phyloP scores from a whole-genome alignment of 1,284 basidiomycete genomes.

The Bjerkandera adusta region DNA sequence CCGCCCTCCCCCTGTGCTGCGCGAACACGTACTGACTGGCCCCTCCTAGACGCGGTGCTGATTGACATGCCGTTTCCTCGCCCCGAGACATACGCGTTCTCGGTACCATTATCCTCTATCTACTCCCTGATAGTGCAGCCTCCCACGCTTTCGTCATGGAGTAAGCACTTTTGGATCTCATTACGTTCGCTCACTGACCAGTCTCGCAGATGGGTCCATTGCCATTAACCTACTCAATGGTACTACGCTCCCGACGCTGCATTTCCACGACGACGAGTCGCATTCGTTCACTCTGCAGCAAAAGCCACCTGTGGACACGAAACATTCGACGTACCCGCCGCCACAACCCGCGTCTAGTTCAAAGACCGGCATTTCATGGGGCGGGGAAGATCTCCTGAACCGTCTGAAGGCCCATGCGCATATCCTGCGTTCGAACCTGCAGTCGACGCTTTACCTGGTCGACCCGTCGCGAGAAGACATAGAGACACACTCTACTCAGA shows the following conservation, averaged over 20 bases:
- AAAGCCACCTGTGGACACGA: constrained; percentile 31
- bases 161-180: constrained; percentile 45
- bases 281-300: constrained; percentile 66
- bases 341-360: constrained; percentile 45
- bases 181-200: constrained; percentile 10
- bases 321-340: constrained; percentile 60
- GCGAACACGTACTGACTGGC: constrained; percentile 11
- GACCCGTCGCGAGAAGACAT: constrained; percentile 91
- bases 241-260: constrained; percentile 84
- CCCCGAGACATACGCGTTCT: constrained; percentile 93
- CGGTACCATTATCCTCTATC: constrained; percentile 83
- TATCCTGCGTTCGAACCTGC: constrained; percentile 75
- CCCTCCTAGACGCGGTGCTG: constrained; percentile 62
- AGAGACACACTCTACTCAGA: constrained; percentile 81
- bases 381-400: constrained; percentile 82
- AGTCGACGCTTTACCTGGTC: constrained; percentile 83
- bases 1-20: constrained; percentile 18
- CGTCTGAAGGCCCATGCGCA: constrained; percentile 71
- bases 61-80: constrained; percentile 74
- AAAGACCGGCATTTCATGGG: constrained; percentile 56
- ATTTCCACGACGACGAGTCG: constrained; percentile 97
- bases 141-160: constrained; percentile 85
- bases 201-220: constrained; percentile 62
- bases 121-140: constrained; percentile 89
- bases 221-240: constrained; percentile 87